Base-by-base conservation (phyloP, 768 basidiomycete species). In the Psilocybe azurescens region DNA sequence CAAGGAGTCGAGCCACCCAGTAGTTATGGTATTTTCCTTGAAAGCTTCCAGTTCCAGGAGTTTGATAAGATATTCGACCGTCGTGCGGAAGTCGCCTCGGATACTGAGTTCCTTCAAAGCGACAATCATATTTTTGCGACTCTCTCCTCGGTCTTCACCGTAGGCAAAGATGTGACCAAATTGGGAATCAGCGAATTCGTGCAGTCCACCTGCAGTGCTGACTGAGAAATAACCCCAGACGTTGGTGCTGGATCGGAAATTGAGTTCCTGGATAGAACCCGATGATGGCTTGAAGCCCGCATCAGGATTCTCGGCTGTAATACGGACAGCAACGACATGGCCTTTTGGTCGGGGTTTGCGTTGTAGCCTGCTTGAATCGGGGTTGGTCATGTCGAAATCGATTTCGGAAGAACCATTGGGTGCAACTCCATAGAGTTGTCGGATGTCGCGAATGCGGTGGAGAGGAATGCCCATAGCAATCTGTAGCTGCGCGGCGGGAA, bases 151-250 rank as follows among this genome's bases (percentile, higher is more conserved):
- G 73, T 99, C 97, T 75, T 96, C 92, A 56, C 97, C 97, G 69
- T 98, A 98, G 16, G 97, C 97, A 68, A 99, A 99, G 73, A 99
- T 98, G 73, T 99, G 97, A 57, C 97, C 97, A 71, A 99, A 99
- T 70, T 99, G 97, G 8, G 97, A 99, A 77, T 99, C 97, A 46
- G 97, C 97, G 70, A 95, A 99, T 76, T 99, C 96, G 77, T 99
- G 97, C 57, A 99, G 86, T 75, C 97, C 97, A 74, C 97, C 97
- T 9, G 96, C 91, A 13, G 91, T 90, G 48, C 87, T 88, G 69
- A 99, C 97, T 14, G 97, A 99, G 84, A 99, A 99, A 80, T 99
- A 99, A 63, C 97, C 97, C 97, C 97, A 99, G 49, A 99, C 97
- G 65, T 99, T 99, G 49, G 95, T 98, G 77, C 93, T 97, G 29